phyloP scores from a whole-genome alignment of 306 rosid species.

The Begonia peltatifolia region DNA sequence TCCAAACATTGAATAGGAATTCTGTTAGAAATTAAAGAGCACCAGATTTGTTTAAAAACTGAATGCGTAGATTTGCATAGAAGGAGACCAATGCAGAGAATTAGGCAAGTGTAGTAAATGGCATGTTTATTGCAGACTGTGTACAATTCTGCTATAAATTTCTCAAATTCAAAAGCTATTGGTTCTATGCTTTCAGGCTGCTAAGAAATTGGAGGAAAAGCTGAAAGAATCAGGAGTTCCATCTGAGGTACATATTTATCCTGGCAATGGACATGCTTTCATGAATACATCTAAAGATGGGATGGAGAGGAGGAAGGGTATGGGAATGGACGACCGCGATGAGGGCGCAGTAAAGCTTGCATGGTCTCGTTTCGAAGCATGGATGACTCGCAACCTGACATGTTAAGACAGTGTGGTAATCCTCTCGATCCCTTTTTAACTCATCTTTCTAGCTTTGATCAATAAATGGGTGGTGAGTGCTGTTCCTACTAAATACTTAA shows the following conservation, averaged over 20 bases:
- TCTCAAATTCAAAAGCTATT: background rate
- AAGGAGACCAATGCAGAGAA: too few relatives aligned
- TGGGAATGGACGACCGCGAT: constrained; percentile 78
- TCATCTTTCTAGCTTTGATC: too few relatives aligned
- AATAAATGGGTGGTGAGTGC: too few relatives aligned
- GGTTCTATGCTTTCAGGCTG: constrained; percentile 49
- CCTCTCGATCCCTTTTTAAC: too few relatives aligned
- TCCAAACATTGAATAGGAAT: too few relatives aligned
- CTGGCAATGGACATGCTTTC: constrained; percentile 74
- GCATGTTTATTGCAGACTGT: too few relatives aligned
- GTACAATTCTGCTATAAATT: too few relatives aligned
- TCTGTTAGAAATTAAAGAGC: too few relatives aligned
- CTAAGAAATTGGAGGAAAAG: constrained; percentile 76
- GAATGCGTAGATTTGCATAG: too few relatives aligned
- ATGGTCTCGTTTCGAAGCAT: constrained; percentile 81
- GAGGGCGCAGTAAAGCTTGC: constrained; percentile 64
- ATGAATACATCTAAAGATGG: constrained; percentile 89
- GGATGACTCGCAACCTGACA: constrained; percentile 62
- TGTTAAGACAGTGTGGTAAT: constrained; percentile 6
- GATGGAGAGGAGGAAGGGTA: constrained; percentile 59
- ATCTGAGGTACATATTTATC: constrained; percentile 62
- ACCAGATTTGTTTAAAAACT: too few relatives aligned
- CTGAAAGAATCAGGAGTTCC: constrained; percentile 76
- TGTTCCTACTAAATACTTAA: too few relatives aligned
- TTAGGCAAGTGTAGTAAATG: too few relatives aligned